Base-by-base conservation (phyloP, 2,329 filamentous ascomycete species). In the Arthrobotrys conoides region DNA sequence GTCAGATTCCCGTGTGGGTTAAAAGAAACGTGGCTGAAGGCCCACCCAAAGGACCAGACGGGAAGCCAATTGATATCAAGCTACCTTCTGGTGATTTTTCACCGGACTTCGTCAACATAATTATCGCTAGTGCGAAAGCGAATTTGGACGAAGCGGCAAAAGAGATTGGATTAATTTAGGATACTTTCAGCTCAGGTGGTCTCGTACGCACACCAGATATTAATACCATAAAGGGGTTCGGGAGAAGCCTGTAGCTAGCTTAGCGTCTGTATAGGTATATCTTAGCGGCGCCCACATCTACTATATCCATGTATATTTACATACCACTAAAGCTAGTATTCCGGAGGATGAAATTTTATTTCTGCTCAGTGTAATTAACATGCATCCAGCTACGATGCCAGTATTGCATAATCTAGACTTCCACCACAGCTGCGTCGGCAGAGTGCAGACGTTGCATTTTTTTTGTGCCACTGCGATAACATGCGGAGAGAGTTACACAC, bases 1-100 rank as follows among this genome's bases (percentile, higher is more conserved):
- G 64, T 18, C 49, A 64, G 20, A n/a, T 72, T 5, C 68, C 75
- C n/a, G n/a, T 68, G 36, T 78, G 75, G 75, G 61, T 78, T 0
- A 57, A 72, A 16, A 71, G 63, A 22, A 70, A 70, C 16, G 44
- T 38, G 8, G 36, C 8, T 2, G 33, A 67, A 6, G 24, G 64
- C 4, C 1, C 46, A 48, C 41, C 63, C 20, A 67, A 61, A 16
- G 20, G 48, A 20, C 48, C 69, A n/a, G 59, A 59, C 27, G 69
- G 49, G n/a, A 41, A n/a, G 10, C 55, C 68, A 27, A 36, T 51
- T 9, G 22, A 30, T 18, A 36, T 77, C 38, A 65, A 71, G 49
- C 27, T 72, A 8, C 63, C 68, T 5, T 48, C 51, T 22, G 75
- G 68, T 8, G 24, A 72, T 5, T 49, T 72, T n/a, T 33, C 49